These are phyloP conservation scores for Pythium sukuiense DNA, from an alignment of 352 stramenopile genomes.

Conservation along the genomic window DNA sequence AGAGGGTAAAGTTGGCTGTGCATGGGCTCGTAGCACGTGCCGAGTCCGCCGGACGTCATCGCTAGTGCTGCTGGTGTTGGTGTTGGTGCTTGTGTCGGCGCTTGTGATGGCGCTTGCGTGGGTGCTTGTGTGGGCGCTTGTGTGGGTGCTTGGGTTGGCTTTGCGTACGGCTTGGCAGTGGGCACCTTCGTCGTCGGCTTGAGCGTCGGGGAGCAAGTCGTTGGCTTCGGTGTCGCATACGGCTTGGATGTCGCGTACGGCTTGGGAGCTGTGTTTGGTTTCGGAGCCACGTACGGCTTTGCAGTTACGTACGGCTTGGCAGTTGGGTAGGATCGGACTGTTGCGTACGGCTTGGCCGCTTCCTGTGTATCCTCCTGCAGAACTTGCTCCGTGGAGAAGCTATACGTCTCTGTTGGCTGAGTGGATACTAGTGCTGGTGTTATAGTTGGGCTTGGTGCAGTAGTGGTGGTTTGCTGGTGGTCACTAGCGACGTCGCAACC, in stretches of 20 bases:
- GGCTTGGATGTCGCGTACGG: neutral
- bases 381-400: neutral
- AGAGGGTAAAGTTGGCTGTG: slow-evolving; percentile 29
- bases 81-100: neutral
- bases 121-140: neutral
- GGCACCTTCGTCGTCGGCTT: slow-evolving; percentile 1
- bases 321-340: neutral
- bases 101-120: neutral
- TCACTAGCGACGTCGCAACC: slow-evolving; percentile 5
- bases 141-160: neutral
- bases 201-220: neutral
- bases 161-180: neutral
- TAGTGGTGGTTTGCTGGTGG: neutral
- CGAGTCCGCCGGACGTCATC: slow-evolving; percentile 4
- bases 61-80: too few relatives aligned
- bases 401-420: neutral
- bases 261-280: neutral
- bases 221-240: neutral
- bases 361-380: neutral
- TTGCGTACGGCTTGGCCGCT: neutral
- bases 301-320: neutral
- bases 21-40: slow-evolving; percentile 31
- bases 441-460: neutral
- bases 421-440: neutral
- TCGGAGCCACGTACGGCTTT: neutral